phyloP scores from a whole-genome alignment of 2,329 filamentous ascomycete genomes.

The Zymoseptoria tritici region DNA sequence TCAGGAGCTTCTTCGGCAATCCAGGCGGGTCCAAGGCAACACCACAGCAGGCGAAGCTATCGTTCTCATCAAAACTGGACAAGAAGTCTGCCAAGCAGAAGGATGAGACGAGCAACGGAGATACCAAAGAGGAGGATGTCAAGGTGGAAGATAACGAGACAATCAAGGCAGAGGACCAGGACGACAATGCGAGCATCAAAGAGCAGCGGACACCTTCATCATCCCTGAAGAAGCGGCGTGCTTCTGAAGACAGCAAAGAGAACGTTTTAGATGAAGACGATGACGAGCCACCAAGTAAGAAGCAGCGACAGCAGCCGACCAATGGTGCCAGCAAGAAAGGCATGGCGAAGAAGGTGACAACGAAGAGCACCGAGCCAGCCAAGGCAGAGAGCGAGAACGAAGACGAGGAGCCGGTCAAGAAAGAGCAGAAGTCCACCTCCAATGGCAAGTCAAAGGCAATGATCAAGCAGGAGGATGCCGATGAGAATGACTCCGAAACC shows the following conservation, averaged over 20 bases:
- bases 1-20: constrained; percentile 78
- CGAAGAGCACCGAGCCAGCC: constrained; percentile 2
- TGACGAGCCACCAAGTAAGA: constrained; percentile 32
- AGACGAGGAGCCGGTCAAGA: constrained; percentile 6
- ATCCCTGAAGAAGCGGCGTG: constrained; percentile 24
- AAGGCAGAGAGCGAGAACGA: constrained; percentile 7
- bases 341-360: constrained; percentile 15
- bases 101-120: constrained; percentile 18
- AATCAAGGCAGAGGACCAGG: constrained; percentile 16
- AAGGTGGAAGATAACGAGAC: constrained; percentile 24
- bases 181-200: constrained; percentile 19
- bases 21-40: constrained; percentile 52
- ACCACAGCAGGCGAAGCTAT: constrained; percentile 68
- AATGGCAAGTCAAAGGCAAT: constrained; percentile 4
- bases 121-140: constrained; percentile 28
- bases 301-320: constrained; percentile 24
- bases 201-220: constrained; percentile 13
- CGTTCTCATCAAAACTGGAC: constrained; percentile 50
- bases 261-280: constrained; percentile 23
- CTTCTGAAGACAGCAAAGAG: constrained; percentile 16
- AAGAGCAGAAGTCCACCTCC: not conserved
- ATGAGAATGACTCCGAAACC: constrained; percentile 17
- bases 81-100: constrained; percentile 13
- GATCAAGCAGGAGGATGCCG: constrained; percentile 1
- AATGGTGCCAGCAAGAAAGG: constrained; percentile 19